Evolutionary conservation across 345 rosid genomes (phyloP).

Genomic region (Linum tenue): DNA sequence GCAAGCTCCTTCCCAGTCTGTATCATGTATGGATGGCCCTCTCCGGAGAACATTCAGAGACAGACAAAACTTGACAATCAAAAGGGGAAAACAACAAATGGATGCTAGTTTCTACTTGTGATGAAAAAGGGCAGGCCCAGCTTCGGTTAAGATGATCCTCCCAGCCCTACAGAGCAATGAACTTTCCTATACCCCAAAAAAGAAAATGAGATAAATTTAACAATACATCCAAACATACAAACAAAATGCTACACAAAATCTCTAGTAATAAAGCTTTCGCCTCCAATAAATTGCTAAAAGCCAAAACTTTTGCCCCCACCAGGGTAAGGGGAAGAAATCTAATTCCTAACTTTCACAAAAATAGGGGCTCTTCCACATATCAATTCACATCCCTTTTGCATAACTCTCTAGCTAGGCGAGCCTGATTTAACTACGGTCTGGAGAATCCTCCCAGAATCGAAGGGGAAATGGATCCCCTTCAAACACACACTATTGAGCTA

Average conservation of each 20-base stretch:
- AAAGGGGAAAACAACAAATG: neutral
- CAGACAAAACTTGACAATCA: conserved; percentile 8
- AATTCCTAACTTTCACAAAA: conserved; percentile 1
- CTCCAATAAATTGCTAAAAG: conserved; percentile 9
- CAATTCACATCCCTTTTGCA: too few species aligned
- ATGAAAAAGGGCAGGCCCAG: conserved; percentile 18
- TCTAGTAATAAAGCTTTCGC: neutral
- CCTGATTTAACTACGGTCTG: too few species aligned
- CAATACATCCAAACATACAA: conserved; percentile 18
- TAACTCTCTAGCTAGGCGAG: too few species aligned
- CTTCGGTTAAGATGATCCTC: conserved; percentile 17
- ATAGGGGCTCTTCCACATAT: neutral
- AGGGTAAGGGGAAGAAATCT: conserved; percentile 12
- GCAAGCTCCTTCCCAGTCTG: conserved; percentile 7
- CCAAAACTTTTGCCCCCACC: conserved; percentile 14
- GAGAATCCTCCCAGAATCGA: neutral
- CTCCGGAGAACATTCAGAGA: conserved; percentile 13
- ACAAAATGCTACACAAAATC: conserved; percentile 18
- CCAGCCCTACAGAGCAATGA: conserved; percentile 27
- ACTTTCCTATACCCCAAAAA: conserved; percentile 14
- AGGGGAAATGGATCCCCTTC: neutral
- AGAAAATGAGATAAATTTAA: conserved; percentile 18
- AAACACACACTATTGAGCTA: neutral
- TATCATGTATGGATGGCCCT: too few species aligned
- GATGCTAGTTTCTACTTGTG: conserved; percentile 10